These are phyloP conservation scores for Yarrowia sp. DNA, from an alignment of 805 yeast genomes.

Conservation along the genomic window DNA sequence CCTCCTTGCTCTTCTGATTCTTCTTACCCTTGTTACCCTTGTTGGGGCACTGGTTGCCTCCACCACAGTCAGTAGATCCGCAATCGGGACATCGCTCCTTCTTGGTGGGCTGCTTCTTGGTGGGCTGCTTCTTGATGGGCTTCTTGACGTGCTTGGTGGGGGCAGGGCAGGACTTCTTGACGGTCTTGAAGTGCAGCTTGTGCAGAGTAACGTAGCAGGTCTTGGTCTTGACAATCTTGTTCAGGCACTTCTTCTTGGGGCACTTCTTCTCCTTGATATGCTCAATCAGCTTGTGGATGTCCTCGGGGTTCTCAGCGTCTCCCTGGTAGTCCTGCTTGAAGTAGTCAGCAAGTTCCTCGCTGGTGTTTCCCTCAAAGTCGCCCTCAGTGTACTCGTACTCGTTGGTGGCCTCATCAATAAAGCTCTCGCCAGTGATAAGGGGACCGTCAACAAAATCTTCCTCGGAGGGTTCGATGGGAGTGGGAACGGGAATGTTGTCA, in stretches of 20 bases:
- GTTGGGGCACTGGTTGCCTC: slow-evolving; percentile 2
- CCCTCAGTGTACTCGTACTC: slow-evolving; percentile 13
- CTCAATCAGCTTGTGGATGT: slow-evolving; percentile 3
- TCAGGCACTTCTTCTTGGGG: slow-evolving; percentile 17
- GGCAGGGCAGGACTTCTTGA: background rate
- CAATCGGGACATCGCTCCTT: slow-evolving; percentile 11
- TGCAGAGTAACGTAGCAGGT: slow-evolving; percentile 1
- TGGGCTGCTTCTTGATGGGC: background rate
- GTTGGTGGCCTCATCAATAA: slow-evolving; percentile 2
- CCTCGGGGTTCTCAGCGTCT: slow-evolving; percentile 8
- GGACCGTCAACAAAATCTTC: background rate
- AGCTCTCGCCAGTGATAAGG: background rate
- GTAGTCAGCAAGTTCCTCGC: slow-evolving; percentile 3
- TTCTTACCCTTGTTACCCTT: slow-evolving; percentile 55
- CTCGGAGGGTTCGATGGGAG: background rate
- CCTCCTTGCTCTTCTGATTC: slow-evolving; percentile 43
- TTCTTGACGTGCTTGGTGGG: background rate
- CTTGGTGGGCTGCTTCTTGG: background rate
- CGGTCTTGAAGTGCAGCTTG: slow-evolving; percentile 6
- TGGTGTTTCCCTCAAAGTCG: slow-evolving; percentile 19
- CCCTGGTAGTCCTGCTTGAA: background rate
- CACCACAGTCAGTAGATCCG: background rate
- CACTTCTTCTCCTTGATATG: slow-evolving; percentile 22
- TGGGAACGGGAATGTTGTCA: background rate
- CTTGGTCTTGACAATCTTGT: slow-evolving; percentile 9